A percentile compares a stretch with the other conserved stretches of the same genome.
Evolutionary conservation across 1,284 basidiomycete genomes (phyloP).

Genomic region (Exobasidium rhododendri): DNA sequence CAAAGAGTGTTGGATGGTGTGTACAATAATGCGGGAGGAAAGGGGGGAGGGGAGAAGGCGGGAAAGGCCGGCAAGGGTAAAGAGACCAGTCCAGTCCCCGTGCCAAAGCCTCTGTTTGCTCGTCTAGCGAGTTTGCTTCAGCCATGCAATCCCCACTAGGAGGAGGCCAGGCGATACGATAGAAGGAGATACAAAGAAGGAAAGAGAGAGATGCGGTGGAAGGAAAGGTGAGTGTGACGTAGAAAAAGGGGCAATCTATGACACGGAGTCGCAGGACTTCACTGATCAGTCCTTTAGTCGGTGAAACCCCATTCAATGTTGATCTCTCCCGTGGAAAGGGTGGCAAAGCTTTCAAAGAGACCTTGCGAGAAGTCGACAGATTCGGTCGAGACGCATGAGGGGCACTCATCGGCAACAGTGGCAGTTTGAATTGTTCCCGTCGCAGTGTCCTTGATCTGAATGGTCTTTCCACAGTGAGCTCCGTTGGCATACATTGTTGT

Average conservation of each 20-base stretch:
- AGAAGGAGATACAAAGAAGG: not conserved
- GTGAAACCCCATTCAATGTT: slow-evolving; percentile 35
- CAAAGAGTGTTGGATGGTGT: too few relatives aligned
- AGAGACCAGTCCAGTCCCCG: not conserved
- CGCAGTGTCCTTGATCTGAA: slow-evolving; percentile 59
- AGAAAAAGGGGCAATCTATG: not conserved
- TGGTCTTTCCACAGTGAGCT: slow-evolving; percentile 65
- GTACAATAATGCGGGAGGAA: too few relatives aligned
- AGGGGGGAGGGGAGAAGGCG: not conserved
- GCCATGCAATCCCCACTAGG: not conserved
- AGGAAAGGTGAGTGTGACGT: not conserved
- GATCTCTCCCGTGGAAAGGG: slow-evolving; percentile 63
- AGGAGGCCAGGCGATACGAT: not conserved
- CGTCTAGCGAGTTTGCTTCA: not conserved
- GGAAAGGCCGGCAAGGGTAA: not conserved
- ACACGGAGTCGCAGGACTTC: too few relatives aligned
- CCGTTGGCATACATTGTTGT: slow-evolving; percentile 56
- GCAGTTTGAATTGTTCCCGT: slow-evolving; percentile 63
- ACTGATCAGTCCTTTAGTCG: not conserved
- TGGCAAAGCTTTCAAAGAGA: slow-evolving; percentile 68
- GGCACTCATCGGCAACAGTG: slow-evolving; percentile 39
- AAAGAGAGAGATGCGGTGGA: not conserved
- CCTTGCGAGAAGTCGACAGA: slow-evolving; percentile 76
- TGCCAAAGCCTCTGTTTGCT: too few relatives aligned
- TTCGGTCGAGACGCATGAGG: slow-evolving; percentile 62